Evolutionary conservation across 2,329 filamentous ascomycete species (phyloP).

Genomic region (Teratosphaeria viscida): DNA sequence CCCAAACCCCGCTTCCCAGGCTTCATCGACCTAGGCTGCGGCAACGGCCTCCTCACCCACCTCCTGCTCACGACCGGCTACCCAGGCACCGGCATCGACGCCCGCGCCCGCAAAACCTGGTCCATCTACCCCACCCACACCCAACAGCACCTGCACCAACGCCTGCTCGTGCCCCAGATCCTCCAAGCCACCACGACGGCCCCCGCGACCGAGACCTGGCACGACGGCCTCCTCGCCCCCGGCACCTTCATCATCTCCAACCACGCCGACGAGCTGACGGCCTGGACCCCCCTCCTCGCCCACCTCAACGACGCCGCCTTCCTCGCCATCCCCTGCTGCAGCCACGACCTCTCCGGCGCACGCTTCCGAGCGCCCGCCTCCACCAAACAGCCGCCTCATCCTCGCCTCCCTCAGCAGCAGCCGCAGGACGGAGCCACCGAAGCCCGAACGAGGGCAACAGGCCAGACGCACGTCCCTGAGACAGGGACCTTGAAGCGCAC

Average conservation of each 20-base stretch:
- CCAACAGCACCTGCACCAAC: slow-evolving; percentile 44
- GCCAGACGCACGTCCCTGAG: slow-evolving; percentile 20
- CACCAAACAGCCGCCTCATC: slow-evolving; percentile 2
- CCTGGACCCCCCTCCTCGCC: slow-evolving; percentile 88
- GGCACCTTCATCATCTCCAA: slow-evolving; percentile 93
- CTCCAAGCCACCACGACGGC: slow-evolving; percentile 13
- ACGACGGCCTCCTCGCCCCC: slow-evolving; percentile 53
- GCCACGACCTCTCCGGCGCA: slow-evolving; percentile 69
- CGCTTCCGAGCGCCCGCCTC: slow-evolving; percentile 51
- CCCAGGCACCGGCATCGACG: slow-evolving; percentile 82
- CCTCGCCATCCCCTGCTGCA: slow-evolving; percentile 91
- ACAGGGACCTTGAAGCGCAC: slow-evolving; percentile 25
- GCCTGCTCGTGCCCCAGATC: slow-evolving; percentile 50
- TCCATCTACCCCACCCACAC: slow-evolving; percentile 49
- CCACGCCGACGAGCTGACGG: slow-evolving; percentile 89
- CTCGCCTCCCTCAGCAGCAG: slow-evolving; percentile 15
- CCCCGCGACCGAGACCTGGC: slow-evolving; percentile 1
- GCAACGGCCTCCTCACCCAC: slow-evolving; percentile 82
- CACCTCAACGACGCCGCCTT: slow-evolving; percentile 67
- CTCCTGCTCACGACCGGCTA: slow-evolving; percentile 75
- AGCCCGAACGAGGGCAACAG: background rate
- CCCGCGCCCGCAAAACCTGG: slow-evolving; percentile 79
- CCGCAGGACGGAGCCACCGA: background rate
- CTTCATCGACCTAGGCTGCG: slow-evolving; percentile 93
- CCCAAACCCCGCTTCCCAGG: slow-evolving; percentile 54